These are phyloP conservation scores for Chlorella sp. DNA, from an alignment of 139 green algal genomes.

Conservation along the genomic window DNA sequence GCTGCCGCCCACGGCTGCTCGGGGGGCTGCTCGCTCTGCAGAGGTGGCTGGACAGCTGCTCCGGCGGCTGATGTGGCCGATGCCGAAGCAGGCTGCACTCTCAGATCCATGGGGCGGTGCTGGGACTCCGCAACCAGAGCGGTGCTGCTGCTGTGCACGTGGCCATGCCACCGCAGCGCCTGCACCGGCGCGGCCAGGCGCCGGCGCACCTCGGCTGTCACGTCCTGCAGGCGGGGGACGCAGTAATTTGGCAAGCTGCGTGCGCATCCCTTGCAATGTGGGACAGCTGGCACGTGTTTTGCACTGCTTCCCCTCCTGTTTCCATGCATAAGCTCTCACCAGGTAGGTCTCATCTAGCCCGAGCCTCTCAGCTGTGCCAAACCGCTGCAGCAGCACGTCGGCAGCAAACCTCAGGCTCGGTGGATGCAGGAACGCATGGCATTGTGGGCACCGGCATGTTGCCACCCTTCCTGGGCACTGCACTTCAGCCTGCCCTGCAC, in stretches of 20 bases:
- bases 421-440: too few species aligned
- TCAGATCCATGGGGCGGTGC: slow-evolving; percentile 71
- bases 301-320: too few species aligned
- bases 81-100: slow-evolving; percentile 15
- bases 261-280: too few species aligned
- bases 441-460: too few species aligned
- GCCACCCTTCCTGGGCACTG: too few species aligned
- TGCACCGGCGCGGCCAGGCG: slow-evolving; percentile 21
- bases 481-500: too few species aligned
- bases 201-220: slow-evolving; percentile 23
- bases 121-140: slow-evolving; percentile 54
- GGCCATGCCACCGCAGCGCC: slow-evolving; percentile 30
- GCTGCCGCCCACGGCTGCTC: neutral
- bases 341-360: slow-evolving; percentile 73
- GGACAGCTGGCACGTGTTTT: too few species aligned
- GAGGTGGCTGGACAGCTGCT: slow-evolving; percentile 11
- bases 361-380: slow-evolving; percentile 29
- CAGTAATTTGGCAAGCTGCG: too few species aligned
- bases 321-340: too few species aligned
- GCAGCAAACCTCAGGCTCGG: too few species aligned
- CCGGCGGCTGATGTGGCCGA: neutral
- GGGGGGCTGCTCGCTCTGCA: neutral
- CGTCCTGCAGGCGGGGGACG: too few species aligned
- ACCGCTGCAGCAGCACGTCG: slow-evolving; percentile 32
- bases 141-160: slow-evolving; percentile 46